Evolutionary conservation across 1,284 basidiomycete genomes (phyloP).

Genomic region (Cutaneotrichosporon sp.): DNA sequence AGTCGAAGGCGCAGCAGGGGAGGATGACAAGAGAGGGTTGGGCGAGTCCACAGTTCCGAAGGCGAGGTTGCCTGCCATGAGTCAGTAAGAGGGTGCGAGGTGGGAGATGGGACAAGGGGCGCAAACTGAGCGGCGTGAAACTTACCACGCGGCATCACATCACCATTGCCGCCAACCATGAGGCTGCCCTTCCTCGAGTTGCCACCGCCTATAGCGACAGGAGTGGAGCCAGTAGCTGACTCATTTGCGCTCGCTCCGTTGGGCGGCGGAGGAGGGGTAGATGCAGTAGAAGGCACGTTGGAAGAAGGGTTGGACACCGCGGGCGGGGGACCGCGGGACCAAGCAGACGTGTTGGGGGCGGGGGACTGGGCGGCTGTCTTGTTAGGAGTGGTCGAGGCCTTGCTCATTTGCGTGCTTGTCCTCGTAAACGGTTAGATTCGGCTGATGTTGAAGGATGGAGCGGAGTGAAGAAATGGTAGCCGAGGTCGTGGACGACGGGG

Average conservation of each 20-base stretch:
- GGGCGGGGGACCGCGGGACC: constrained; percentile 41
- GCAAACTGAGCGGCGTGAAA: background rate
- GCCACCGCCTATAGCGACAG: constrained; percentile 28
- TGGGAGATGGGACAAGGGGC: background rate
- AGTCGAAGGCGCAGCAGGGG: constrained; percentile 48
- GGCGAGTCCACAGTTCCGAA: constrained; percentile 75
- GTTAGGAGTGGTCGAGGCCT: constrained; percentile 24
- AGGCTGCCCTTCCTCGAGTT: constrained; percentile 41
- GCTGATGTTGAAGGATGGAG: constrained; percentile 6
- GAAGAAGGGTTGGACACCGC: constrained; percentile 27
- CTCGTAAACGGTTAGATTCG: background rate
- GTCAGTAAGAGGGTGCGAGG: background rate
- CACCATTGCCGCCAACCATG: constrained; percentile 40
- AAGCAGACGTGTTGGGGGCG: constrained; percentile 29
- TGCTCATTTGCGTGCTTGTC: constrained; percentile 34
- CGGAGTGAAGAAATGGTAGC: background rate
- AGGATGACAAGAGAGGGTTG: constrained; percentile 46
- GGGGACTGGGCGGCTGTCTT: constrained; percentile 22
- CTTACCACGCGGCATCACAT: constrained; percentile 38
- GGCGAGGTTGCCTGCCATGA: constrained; percentile 48
- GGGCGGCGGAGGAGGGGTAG: constrained; percentile 22
- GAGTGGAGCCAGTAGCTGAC: constrained; percentile 18
- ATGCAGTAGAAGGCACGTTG: constrained; percentile 25
- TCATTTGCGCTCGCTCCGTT: constrained; percentile 31
- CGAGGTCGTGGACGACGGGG: background rate